phyloP scores from a whole-genome alignment of 2,329 filamentous ascomycete genomes.

The Zopfia rhizophila region DNA sequence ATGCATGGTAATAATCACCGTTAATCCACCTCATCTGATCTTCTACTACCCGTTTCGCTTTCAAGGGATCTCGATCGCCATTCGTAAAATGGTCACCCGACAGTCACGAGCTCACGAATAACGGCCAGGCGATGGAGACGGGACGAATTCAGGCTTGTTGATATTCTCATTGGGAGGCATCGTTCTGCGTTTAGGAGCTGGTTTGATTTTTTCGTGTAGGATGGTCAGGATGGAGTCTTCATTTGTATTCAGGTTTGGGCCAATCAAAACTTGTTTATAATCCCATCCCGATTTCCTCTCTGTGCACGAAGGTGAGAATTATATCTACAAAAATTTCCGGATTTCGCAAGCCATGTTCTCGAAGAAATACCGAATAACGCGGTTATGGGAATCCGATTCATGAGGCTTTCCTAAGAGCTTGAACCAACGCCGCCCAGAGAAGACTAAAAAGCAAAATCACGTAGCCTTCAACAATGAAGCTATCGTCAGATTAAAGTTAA shows the following conservation, averaged over 20 bases:
- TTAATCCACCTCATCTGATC: no score
- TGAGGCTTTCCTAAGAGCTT: no score
- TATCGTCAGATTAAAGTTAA: no score
- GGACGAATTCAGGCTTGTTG: not conserved
- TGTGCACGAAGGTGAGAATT: no score
- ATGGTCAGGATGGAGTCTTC: constrained; percentile 33
- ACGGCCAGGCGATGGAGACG: constrained; percentile 11
- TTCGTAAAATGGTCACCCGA: constrained; percentile 20
- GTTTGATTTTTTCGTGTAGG: constrained; percentile 3
- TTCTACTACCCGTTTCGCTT: constrained; percentile 5
- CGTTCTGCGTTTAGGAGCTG: constrained; percentile 35
- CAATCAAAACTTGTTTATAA: constrained; percentile 11
- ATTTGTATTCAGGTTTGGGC: constrained; percentile 1
- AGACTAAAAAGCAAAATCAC: no score
- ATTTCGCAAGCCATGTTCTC: no score
- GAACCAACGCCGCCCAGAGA: no score
- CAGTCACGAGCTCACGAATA: constrained; percentile 23
- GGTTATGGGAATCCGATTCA: no score
- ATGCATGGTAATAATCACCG: constrained; percentile 45
- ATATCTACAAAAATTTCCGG: no score
- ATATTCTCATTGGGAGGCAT: constrained; percentile 13
- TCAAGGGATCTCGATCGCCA: not conserved
- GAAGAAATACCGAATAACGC: no score
- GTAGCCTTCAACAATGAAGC: no score
- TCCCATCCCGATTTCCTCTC: not conserved